phyloP scores from a whole-genome alignment of 192 early-diverging fungal genomes.

The Coemansia sp. region DNA sequence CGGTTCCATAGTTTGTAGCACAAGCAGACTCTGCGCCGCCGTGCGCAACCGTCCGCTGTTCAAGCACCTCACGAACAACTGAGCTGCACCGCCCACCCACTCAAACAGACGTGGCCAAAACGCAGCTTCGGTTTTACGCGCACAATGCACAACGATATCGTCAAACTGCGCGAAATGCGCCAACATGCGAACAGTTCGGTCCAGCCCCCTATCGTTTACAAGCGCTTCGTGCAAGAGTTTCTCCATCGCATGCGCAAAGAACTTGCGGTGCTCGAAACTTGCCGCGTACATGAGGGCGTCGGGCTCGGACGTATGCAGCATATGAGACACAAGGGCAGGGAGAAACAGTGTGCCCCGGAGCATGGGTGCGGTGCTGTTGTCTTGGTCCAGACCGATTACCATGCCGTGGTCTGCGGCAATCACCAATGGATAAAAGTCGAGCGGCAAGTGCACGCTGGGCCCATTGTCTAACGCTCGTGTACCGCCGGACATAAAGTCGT shows the following conservation, averaged over 20 bases:
- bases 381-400: constrained; percentile 51
- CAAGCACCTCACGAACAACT: constrained; percentile 82
- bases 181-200: constrained; percentile 72
- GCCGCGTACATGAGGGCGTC: constrained; percentile 53
- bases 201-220: constrained; percentile 67
- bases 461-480: constrained; percentile 12
- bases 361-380: constrained; percentile 25
- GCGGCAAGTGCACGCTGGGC: constrained; percentile 15
- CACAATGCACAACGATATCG: constrained; percentile 92
- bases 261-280: constrained; percentile 71
- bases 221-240: constrained; percentile 84
- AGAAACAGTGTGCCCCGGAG: constrained; percentile 46
- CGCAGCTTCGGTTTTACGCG: constrained; percentile 93
- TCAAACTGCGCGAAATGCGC: constrained; percentile 71
- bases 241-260: constrained; percentile 92
- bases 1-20: constrained; percentile 89
- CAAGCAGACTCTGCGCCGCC: constrained; percentile 89
- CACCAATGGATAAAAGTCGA: constrained; percentile 47
- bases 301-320: constrained; percentile 28
- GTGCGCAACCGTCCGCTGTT: constrained; percentile 67
- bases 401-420: constrained; percentile 41
- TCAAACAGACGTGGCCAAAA: constrained; percentile 88
- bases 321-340: constrained; percentile 36
- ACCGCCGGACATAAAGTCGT: constrained; percentile 50
- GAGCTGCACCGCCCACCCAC: constrained; percentile 78